Base-by-base conservation (phyloP, 805 yeast genomes). In the Cyberlindnera veronae region DNA sequence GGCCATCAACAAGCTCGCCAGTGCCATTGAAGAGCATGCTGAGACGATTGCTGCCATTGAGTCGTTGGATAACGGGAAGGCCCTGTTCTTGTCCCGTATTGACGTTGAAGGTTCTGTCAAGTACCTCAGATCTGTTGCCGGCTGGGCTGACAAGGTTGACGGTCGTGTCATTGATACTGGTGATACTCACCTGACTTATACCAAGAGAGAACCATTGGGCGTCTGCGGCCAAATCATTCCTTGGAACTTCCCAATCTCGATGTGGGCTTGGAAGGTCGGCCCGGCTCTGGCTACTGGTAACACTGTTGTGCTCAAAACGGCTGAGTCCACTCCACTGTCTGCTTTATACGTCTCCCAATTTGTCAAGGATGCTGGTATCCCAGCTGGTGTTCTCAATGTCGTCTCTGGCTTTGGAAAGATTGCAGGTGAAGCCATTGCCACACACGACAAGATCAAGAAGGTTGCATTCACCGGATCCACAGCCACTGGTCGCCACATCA, bases 381-480 rank as follows among this genome's bases (percentile, higher is more conserved):
- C 95, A 55, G 71, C 79, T 22, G 95, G 93, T 65, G 89, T 86
- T 33, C 72, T 86, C 38, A 85, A 84, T 66, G 77, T 83, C 49
- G 74, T 87, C 26, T 82, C 89, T 54, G 91, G 91, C 57, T 81
- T 77, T 55, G 91, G 91, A 67, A 77, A 77, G 60, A 76, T 76
- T 54, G 79, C 86, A 39, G 88, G 95, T 61, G 79, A 80, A 54
- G 76, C 81, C 31, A 73, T 87, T 53, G 71, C 87, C 39, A 67
- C 72, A 48, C 89, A 84, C 63, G 81, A 79, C 48, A 73, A 70
- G 55, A 76, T 87, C 57, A 77, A 79, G 62, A 88, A 85, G 65
- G 76, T 87, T 54, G 87, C 95, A 5, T 87, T 87, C 67, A 87
- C 95, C 38, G 95, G 95, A 61, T 84, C 95, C 14, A 88, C 95